Evolutionary conservation across 1,139 yeast species (phyloP), one percentile per base, ranked within the genome.

Genomic region (Sugiyamaella xylanicola): DNA sequence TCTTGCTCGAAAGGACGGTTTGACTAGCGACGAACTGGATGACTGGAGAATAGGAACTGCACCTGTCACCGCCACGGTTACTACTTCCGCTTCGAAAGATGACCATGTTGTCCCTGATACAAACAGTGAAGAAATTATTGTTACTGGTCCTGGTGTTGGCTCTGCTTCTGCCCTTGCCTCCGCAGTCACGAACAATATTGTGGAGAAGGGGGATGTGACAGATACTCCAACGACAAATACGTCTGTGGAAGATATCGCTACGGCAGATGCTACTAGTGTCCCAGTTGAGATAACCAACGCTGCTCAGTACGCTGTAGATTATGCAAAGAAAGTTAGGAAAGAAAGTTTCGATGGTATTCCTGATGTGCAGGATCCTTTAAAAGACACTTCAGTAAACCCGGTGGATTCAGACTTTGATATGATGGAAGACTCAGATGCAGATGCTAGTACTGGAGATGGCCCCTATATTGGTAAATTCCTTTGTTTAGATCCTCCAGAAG

Each of bases 401-500:
- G 35, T 25, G 2, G 52, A 48, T 29, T 25, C 52, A 1, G 52
- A 48, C 29, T 19, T 48, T 29, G 52, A 40, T 15, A 48, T 48
- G 52, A 19, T 48, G 13, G 52, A 48, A 19, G 48, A 32, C 3
- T 42, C 48, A 17, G 46, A 36, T 13, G 15, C 40, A 19, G 42
- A 22, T 16, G 17, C 15, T 4, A 35, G 21, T 68, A 22, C 61
- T 22, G 8, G 22, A 7, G 39, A 45, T 21, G 21, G 35, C 19
- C 51, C 82, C 32, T 65, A 72, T 50, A 61, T 78, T 82, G 63
- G 67, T 72, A 41, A 65, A 60, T 68, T 68, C 47, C 55, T 65
- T 42, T 48, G 16, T 64, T 79, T 37, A 74, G 81, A 55, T 71
- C 92, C 95, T 1, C 81, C 77, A 53, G 72, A 77, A 32, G 95